These are phyloP conservation scores for Xylaria sp. DNA, from an alignment of 2,329 filamentous ascomycete species.

Conservation along the genomic window DNA sequence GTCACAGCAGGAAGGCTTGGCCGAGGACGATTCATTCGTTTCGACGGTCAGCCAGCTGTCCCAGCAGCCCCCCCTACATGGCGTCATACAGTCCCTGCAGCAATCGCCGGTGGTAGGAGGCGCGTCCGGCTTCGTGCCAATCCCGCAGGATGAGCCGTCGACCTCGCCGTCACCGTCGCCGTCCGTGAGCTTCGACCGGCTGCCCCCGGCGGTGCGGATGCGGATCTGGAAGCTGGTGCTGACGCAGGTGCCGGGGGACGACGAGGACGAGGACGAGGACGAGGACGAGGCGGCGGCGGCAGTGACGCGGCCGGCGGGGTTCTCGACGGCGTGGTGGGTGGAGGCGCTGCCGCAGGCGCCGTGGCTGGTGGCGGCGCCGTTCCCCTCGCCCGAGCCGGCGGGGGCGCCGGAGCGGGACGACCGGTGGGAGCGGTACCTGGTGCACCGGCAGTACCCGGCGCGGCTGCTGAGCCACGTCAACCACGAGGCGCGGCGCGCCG, in stretches of 20 bases:
- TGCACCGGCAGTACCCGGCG: background rate
- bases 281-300: too few species aligned
- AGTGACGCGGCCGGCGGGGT: conserved; percentile 10
- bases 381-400: conserved; percentile 23
- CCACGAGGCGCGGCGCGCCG: conserved; percentile 25
- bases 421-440: conserved; percentile 24
- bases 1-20: conserved; percentile 7
- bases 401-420: conserved; percentile 17
- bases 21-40: background rate
- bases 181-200: conserved; percentile 10
- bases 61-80: background rate
- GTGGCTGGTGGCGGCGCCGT: conserved; percentile 20
- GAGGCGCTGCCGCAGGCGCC: conserved; percentile 8
- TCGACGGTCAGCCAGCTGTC: background rate
- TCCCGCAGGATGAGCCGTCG: background rate
- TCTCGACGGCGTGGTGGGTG: conserved; percentile 21
- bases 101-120: background rate
- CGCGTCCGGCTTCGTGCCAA: background rate
- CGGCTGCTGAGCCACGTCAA: conserved; percentile 16
- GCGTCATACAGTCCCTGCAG: background rate
- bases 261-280: too few species aligned
- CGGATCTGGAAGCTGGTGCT: conserved; percentile 28
- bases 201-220: conserved; percentile 21
- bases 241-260: background rate
- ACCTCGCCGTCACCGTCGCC: too few species aligned